phyloP scores from a whole-genome alignment of 768 basidiomycete species.

The Calvatia gigantea region DNA sequence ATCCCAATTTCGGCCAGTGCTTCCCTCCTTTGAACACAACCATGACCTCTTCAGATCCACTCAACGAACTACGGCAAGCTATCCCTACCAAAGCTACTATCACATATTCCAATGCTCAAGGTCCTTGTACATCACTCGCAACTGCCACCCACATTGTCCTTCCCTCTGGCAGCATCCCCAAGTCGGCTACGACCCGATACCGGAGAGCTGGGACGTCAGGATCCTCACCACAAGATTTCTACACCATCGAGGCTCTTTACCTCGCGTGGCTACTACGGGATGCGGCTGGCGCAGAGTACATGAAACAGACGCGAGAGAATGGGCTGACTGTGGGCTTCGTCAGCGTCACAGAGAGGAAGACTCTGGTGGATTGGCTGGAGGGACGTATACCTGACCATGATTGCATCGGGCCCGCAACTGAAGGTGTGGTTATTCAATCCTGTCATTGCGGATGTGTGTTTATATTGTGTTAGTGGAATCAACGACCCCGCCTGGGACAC shows the following conservation, averaged over 20 bases:
- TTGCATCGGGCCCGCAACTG: conserved; percentile 43
- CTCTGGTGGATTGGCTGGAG: conserved; percentile 82
- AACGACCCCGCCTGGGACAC: conserved; percentile 55
- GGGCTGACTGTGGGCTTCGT: conserved; percentile 76
- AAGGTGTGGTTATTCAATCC: conserved; percentile 23
- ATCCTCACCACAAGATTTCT: conserved; percentile 47
- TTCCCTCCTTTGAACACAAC: conserved; percentile 11
- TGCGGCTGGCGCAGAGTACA: conserved; percentile 78
- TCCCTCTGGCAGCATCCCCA: conserved; percentile 52
- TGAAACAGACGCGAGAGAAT: conserved; percentile 77
- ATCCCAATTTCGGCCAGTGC: neutral
- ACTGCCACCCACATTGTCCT: conserved; percentile 67
- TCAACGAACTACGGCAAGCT: conserved; percentile 58
- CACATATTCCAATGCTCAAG: conserved; percentile 40
- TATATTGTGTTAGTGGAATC: conserved; percentile 8
- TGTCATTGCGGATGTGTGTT: neutral
- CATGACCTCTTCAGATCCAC: conserved; percentile 43
- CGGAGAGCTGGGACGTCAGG: conserved; percentile 51
- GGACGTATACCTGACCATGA: conserved; percentile 48
- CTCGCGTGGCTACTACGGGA: conserved; percentile 81
- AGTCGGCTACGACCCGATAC: conserved; percentile 76
- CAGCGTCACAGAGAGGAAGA: conserved; percentile 83
- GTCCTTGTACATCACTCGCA: conserved; percentile 44
- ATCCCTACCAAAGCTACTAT: conserved; percentile 52
- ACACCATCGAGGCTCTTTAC: conserved; percentile 77